Evolutionary conservation across 495 filamentous ascomycete genomes (phyloP), one percentile per base, ranked within the genome.

Genomic region (Aspergillus conjunctus): DNA sequence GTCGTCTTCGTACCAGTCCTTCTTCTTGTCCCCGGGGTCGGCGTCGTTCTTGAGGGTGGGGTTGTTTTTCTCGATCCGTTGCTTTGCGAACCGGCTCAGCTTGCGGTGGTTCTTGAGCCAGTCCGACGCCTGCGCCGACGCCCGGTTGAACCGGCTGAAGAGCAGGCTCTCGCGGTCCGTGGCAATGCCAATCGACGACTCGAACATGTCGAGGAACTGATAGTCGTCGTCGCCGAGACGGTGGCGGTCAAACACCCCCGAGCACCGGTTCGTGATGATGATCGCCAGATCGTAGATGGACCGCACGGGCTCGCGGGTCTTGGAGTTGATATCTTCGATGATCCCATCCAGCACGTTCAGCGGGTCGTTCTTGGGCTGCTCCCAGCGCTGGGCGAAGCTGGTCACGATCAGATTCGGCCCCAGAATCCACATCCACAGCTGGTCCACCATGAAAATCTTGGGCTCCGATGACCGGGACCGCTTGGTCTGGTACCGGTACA

Each of bases 391-490:
- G 0, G 87, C 85, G 59, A 90, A 90, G 43, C 82, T 79, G 2
- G 87, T 89, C 31, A 90, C 77, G 51, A 90, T 84, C 30, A 88
- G 71, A 56, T 86, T 82, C 59, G 83, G 80, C 2, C 88, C 87
- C 8, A 89, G 66, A 20, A 89, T 76, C 85, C 85, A 90, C 71
- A 90, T 81, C 87, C 87, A 91, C 7, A 90, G 73, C 66, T 90
- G 87, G 65, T 90, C 87, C 5, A 91, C 87, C 87, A 90, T 91
- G 66, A 89, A 86, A 10, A 91, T 82, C 62, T 89, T 90, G 1
- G 80, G 80, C 51, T 87, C 84, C n/a, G 74, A 65, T 1, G 70
- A 21, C 66, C 71, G 33, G 64, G 60, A 8, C 60, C 69, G 67
- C 49, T 73, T 68, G 4, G 73, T 77, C 60, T 79, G 83, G 65